Base-by-base conservation (phyloP, 2,329 filamentous ascomycete species). In the Colletotrichum tropicale region DNA sequence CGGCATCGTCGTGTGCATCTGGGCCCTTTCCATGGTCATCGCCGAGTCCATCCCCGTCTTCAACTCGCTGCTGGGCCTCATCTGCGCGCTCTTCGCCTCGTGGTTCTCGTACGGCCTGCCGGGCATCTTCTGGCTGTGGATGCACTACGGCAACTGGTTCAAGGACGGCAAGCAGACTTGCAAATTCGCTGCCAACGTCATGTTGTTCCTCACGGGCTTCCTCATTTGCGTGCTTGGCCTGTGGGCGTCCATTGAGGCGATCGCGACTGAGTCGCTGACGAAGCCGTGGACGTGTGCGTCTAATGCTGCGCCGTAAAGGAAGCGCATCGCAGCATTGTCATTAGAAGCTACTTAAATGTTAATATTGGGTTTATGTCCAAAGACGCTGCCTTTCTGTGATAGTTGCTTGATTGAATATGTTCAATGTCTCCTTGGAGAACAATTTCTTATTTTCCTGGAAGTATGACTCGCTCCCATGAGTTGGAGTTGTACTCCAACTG, bases 21-120 rank as follows among this genome's bases (percentile, higher is more conserved):
- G 93, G 91, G 78, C 91, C 8, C 71, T 93, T 6, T 91, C 92
- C 3, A 94, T 92, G 88, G 83, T 95, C 74, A 92, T 95, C 74
- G 92, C 93, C 7, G 90, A 93, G 80, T 91, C 91, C 0, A 92
- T 95, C 9, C 94, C 94, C 1, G 90, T 92, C 65, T 95, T 95
- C 85, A 91, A 91, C 80, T 88, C 91, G 62, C 85, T 95, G 10
- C 85, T 95, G 5, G 90, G 90, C 6, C 83, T 95, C 43, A 90
- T 94, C 79, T 88, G 86, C 34, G 88, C 92, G 3, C 83, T 94
- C 3, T 94, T 94, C 75, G 91, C 89, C 24, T 91, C 88, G 70
- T 94, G 93, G 93, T 94, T 94, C 82, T 92, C 90, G 68, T 88
- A 86, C 38, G 87, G 87, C 18, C 81, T 88, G 1, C 87, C 87